Evolutionary conservation across 345 rosid genomes (phyloP).

Genomic region (Aurinia saxatilis): DNA sequence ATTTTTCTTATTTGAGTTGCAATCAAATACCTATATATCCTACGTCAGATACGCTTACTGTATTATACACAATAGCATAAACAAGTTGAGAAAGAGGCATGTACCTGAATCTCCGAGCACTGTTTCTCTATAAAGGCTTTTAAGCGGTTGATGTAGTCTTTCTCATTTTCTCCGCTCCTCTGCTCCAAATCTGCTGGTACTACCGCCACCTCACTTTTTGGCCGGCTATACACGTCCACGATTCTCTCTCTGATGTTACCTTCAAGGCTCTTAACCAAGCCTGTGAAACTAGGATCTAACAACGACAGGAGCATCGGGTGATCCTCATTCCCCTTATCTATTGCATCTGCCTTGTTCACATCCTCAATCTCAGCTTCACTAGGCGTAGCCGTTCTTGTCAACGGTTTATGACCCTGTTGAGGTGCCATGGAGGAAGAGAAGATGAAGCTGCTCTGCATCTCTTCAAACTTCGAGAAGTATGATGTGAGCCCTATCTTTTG

Average conservation of each 20-base stretch:
- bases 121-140: conserved; percentile 78
- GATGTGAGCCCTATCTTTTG: conserved; percentile 86
- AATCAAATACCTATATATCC: background rate
- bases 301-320: conserved; percentile 55
- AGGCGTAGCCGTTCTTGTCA: conserved; percentile 77
- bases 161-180: conserved; percentile 62
- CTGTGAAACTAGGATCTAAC: conserved; percentile 51
- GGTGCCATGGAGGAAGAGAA: conserved; percentile 58
- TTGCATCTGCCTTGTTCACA: conserved; percentile 38
- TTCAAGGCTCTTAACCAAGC: conserved; percentile 55
- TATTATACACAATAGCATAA: background rate
- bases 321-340: conserved; percentile 55
- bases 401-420: conserved; percentile 42
- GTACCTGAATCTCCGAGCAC: conserved; percentile 85
- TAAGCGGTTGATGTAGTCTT: conserved; percentile 63
- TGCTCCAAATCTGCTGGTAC: conserved; percentile 87
- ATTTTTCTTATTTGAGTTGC: background rate
- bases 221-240: conserved; percentile 66
- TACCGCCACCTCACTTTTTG: conserved; percentile 76
- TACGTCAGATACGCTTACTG: background rate
- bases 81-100: background rate
- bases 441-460: conserved; percentile 72
- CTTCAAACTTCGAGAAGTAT: conserved; percentile 74
- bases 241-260: conserved; percentile 57
- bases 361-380: conserved; percentile 81